Base-by-base conservation (phyloP, 495 filamentous ascomycete genomes). In the Tuber borchii region DNA sequence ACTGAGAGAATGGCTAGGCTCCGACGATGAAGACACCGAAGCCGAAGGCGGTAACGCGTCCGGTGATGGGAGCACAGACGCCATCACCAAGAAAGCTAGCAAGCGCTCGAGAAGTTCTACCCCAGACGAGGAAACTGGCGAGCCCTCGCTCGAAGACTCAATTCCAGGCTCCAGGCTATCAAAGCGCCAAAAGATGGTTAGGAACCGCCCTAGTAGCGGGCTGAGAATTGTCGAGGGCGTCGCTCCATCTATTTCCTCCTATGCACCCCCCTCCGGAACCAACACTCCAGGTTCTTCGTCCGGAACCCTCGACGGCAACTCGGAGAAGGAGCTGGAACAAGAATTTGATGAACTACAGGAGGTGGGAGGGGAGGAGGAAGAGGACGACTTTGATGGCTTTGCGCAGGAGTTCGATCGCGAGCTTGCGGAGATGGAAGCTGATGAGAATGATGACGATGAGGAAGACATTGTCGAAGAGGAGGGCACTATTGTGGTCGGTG, bases 331-430 rank as follows among this genome's bases (percentile, higher is more conserved):
- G 19, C 42, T 37, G 22, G 73, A 71, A 39, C 31, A 65, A 68
- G 40, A 77, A 73, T 65, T 34, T 16, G 61, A 68, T 71, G 48
- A 34, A 65, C 73, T 61, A 40, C 71, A 77, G 42, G 77, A 70
- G 16, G 46, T 31, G 22, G 61, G 71, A 69, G 43, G 69, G 9
- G 74, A 75, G 26, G 69, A 31, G 43, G 51, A 69, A 26, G 72
- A 76, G 31, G 78, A 77, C 39, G 81, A 80, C 40, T 74, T 75
- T 37, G 68, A 74, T 19, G 80, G 78, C 46, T 74, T 82, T 56
- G 75, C 80, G 43, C 76, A 78, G 56, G 80, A 82, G 45, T 77
- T 82, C 48, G 80, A 82, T 65, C 72, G 76, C 42, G 80, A 82
- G 65, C 74, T 82, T 68, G 74, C 78, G 68, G 80, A 73, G 76